These are phyloP conservation scores for Suhomyces anneliseae DNA, from an alignment of 1,139 yeast genomes.

Conservation along the genomic window DNA sequence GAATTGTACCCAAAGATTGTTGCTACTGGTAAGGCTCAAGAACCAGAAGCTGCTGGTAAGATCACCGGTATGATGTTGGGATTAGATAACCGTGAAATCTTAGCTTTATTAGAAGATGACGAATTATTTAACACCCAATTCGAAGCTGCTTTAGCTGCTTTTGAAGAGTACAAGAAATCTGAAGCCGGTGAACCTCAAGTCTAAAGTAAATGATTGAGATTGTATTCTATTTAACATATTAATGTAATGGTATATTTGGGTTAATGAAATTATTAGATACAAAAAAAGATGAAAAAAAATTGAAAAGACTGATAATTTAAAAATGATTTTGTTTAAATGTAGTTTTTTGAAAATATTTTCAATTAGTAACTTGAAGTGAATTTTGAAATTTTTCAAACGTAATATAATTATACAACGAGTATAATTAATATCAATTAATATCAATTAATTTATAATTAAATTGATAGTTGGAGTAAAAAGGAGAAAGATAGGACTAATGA, in stretches of 20 bases:
- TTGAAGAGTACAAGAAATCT: constrained; percentile 74
- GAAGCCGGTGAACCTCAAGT: constrained; percentile 21
- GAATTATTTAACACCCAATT: constrained; percentile 88
- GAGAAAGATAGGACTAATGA: too few species aligned
- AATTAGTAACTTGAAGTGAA: neutral
- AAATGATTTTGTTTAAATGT: neutral
- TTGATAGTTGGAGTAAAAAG: too few species aligned
- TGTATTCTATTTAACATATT: constrained; percentile 26
- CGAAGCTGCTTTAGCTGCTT: constrained; percentile 93
- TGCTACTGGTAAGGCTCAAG: constrained; percentile 81
- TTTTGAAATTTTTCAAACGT: too few species aligned
- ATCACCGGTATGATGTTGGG: constrained; percentile 99
- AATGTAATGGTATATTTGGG: constrained; percentile 33
- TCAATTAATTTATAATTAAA: too few species aligned
- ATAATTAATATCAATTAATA: too few species aligned
- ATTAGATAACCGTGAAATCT: constrained; percentile 88
- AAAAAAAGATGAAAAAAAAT: constrained; percentile 21
- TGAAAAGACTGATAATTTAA: constrained; percentile 18
- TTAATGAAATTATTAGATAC: constrained; percentile 33
- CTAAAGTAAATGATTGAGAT: constrained; percentile 11
- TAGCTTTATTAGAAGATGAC: constrained; percentile 86
- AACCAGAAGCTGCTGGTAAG: constrained; percentile 96
- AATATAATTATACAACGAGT: too few species aligned
- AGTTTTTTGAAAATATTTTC: too few species aligned
- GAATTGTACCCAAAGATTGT: constrained; percentile 94